Evolutionary conservation across 2,329 filamentous ascomycete species (phyloP).

Genomic region (Diaporthe citriasiana): DNA sequence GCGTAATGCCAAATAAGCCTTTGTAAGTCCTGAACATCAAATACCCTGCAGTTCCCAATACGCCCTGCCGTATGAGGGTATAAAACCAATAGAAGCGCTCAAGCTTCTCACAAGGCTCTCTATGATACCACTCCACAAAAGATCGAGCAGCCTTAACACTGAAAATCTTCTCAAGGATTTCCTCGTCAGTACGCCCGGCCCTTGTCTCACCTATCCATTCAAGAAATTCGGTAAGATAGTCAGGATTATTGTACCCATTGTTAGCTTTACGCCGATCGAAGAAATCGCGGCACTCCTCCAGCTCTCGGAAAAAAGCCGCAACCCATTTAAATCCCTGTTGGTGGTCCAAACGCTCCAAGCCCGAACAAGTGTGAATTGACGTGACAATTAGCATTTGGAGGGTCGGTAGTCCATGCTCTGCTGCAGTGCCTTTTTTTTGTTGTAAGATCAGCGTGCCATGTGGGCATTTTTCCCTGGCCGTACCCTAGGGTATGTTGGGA

Average conservation of each 20-base stretch:
- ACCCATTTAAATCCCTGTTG: accelerated
- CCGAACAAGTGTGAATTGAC: accelerated
- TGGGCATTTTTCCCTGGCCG: not conserved
- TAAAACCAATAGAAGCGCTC: not conserved
- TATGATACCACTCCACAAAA: not conserved
- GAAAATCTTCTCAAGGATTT: not conserved
- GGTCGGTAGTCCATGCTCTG: not conserved
- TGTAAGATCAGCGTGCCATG: too few species aligned
- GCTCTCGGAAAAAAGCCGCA: not conserved
- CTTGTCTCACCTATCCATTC: not conserved
- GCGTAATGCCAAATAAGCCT: not conserved
- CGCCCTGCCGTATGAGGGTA: accelerated
- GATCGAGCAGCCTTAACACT: not conserved
- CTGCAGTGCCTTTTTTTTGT: not conserved
- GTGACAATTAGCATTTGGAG: not conserved
- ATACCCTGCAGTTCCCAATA: not conserved
- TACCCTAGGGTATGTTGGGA: not conserved
- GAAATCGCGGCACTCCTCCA: not conserved
- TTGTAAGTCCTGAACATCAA: not conserved
- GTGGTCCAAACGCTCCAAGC: not conserved
- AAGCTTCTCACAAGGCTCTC: not conserved
- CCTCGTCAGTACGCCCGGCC: not conserved
- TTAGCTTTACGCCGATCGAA: not conserved
- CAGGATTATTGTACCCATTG: not conserved
- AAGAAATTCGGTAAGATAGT: not conserved